These are phyloP conservation scores for Chytriomyces hyalinus DNA, from an alignment of 192 early-diverging fungal species.

Conservation along the genomic window DNA sequence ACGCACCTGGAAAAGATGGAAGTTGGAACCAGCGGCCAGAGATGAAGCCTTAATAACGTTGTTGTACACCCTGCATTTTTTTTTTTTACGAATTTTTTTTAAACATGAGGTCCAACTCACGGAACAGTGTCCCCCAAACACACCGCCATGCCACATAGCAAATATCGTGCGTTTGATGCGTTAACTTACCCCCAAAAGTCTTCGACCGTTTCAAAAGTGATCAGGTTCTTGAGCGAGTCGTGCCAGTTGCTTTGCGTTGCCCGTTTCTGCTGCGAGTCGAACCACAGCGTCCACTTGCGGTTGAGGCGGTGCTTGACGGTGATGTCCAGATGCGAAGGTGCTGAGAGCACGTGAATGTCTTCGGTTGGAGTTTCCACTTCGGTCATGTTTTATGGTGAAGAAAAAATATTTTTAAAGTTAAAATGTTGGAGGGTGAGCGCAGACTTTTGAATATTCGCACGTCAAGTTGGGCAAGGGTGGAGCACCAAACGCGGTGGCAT, in stretches of 20 bases:
- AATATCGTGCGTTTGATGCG: too few relatives aligned
- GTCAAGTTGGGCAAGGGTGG: too few relatives aligned
- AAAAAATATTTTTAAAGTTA: too few relatives aligned
- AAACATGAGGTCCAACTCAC: too few relatives aligned
- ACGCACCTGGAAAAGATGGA: slow-evolving; percentile 76
- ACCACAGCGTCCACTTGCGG: slow-evolving; percentile 93
- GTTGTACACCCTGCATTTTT: slow-evolving; percentile 73
- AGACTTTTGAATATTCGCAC: too few relatives aligned
- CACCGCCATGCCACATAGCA: too few relatives aligned
- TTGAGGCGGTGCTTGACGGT: slow-evolving; percentile 89
- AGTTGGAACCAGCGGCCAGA: slow-evolving; percentile 81
- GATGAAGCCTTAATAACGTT: slow-evolving; percentile 79
- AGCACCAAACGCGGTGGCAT: too few relatives aligned
- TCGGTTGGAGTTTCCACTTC: background rate
- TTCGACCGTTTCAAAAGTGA: slow-evolving; percentile 91
- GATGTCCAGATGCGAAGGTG: slow-evolving; percentile 57
- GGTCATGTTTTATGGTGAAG: too few relatives aligned
- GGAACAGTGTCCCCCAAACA: too few relatives aligned
- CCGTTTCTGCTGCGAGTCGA: slow-evolving; percentile 73
- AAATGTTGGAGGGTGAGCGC: too few relatives aligned
- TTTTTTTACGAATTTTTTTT: background rate
- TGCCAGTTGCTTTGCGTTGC: slow-evolving; percentile 80
- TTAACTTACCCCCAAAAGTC: slow-evolving; percentile 91
- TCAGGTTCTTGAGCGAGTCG: slow-evolving; percentile 83
- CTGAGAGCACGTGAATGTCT: slow-evolving; percentile 3